Conservation (phyloP, 257 asterid species). For the Anisodus tanguticus region DNA sequence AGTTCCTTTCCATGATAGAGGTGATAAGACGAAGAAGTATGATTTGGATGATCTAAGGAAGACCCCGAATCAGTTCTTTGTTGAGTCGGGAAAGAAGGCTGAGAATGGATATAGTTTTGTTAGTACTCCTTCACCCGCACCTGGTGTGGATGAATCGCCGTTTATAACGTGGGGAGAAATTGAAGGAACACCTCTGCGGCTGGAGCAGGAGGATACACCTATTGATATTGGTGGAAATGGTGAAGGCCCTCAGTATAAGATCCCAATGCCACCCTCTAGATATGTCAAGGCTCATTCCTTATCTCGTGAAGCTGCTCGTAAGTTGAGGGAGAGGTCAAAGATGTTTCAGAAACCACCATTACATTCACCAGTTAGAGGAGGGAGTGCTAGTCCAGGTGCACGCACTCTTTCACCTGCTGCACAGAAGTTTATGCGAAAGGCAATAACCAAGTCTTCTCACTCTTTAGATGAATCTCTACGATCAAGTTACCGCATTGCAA, state of each 20-base stretch:
- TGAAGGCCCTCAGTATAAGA: slow-evolving; percentile 80
- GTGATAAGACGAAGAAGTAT: slow-evolving; percentile 71
- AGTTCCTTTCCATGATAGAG: slow-evolving; percentile 53
- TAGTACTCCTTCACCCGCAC: slow-evolving; percentile 95
- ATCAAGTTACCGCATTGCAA: slow-evolving; percentile 89
- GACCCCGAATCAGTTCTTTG: slow-evolving; percentile 75
- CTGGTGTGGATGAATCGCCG: slow-evolving; percentile 88
- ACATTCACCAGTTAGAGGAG: slow-evolving; percentile 89
- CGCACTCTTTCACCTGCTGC: slow-evolving; percentile 82
- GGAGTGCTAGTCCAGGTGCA: slow-evolving; percentile 79
- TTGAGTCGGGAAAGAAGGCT: slow-evolving; percentile 78
- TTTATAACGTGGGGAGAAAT: slow-evolving; percentile 98
- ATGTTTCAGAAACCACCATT: slow-evolving; percentile 93
- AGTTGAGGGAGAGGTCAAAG: slow-evolving; percentile 82
- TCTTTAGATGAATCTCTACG: slow-evolving; percentile 86
- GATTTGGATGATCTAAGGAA: slow-evolving; percentile 89
- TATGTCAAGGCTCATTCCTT: slow-evolving; percentile 84
- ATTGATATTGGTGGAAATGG: slow-evolving; percentile 90
- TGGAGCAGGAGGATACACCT: slow-evolving; percentile 93
- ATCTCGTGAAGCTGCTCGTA: slow-evolving; percentile 93
- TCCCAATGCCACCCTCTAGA: slow-evolving; percentile 87
- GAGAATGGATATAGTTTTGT: slow-evolving; percentile 88
- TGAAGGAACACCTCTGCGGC: slow-evolving; percentile 90
- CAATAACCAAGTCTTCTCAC: slow-evolving; percentile 80
- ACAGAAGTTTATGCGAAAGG: slow-evolving; percentile 86